Percentiles rank a stretch among this genome's conserved stretches.
phyloP scores from a whole-genome alignment of 2,329 filamentous ascomycete genomes.

The Hypomyces perniciosus region DNA sequence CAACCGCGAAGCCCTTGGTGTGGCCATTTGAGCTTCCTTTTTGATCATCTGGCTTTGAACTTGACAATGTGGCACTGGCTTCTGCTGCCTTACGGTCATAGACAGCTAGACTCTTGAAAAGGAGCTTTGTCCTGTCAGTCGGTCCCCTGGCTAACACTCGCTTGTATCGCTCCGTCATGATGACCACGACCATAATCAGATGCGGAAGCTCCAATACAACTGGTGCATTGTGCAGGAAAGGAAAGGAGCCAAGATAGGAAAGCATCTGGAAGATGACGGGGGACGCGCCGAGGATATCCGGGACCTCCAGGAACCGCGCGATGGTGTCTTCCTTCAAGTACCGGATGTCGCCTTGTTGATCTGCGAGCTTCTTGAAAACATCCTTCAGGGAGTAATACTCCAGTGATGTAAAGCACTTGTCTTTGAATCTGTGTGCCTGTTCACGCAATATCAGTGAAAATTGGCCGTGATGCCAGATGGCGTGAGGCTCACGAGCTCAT shows the following conservation, averaged over 20 bases:
- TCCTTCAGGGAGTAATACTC: slow-evolving; percentile 70
- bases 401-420: slow-evolving; percentile 63
- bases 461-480: not conserved
- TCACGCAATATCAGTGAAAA: slow-evolving; percentile 3
- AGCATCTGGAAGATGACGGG: slow-evolving; percentile 66
- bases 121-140: slow-evolving; percentile 53
- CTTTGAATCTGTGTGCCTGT: slow-evolving; percentile 58
- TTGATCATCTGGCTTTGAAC: not conserved
- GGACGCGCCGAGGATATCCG: slow-evolving; percentile 61
- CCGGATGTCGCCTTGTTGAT: slow-evolving; percentile 52
- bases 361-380: slow-evolving; percentile 65
- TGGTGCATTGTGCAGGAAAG: slow-evolving; percentile 64
- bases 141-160: slow-evolving; percentile 55
- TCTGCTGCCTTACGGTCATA: slow-evolving; percentile 54
- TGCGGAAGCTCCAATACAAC: slow-evolving; percentile 64
- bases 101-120: slow-evolving; percentile 68
- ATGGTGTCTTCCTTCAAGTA: slow-evolving; percentile 66
- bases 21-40: slow-evolving; percentile 10
- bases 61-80: slow-evolving; percentile 13
- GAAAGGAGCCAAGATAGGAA: slow-evolving; percentile 66
- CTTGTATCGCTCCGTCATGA: slow-evolving; percentile 65
- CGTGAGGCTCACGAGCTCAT: slow-evolving; percentile 40
- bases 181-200: slow-evolving; percentile 64
- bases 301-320: slow-evolving; percentile 66
- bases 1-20: slow-evolving; percentile 39